These are phyloP conservation scores for Oemleria cerasiformis DNA, from an alignment of 306 rosid genomes.

Conservation along the genomic window DNA sequence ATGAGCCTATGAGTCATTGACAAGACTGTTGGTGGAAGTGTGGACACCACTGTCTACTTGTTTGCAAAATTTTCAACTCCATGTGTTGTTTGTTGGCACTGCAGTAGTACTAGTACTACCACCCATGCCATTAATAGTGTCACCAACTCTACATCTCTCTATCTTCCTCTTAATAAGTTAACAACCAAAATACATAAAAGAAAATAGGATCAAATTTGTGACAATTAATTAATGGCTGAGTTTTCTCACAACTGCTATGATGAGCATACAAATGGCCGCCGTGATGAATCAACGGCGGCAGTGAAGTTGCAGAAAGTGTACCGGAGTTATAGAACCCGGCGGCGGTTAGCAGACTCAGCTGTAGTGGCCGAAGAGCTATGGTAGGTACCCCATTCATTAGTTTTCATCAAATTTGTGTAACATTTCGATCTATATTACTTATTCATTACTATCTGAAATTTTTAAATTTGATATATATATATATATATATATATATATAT, in stretches of 20 bases:
- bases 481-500: too few species aligned
- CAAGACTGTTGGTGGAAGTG: slow-evolving; percentile 8
- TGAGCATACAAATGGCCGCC: background rate
- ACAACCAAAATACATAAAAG: too few species aligned
- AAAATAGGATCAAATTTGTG: too few species aligned
- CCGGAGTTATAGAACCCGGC: slow-evolving; percentile 37
- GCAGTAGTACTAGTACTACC: background rate
- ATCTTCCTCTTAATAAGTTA: too few species aligned
- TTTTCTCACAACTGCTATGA: background rate
- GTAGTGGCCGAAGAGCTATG: slow-evolving; percentile 41
- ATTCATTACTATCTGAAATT: background rate
- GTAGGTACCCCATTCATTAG: background rate
- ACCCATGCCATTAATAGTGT: slow-evolving; percentile 25
- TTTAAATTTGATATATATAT: too few species aligned
- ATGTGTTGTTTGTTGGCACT: slow-evolving; percentile 13
- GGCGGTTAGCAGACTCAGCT: slow-evolving; percentile 43
- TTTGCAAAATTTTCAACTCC: background rate
- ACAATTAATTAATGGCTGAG: background rate
- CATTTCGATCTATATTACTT: background rate
- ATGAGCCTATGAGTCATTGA: background rate
- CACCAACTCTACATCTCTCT: background rate
- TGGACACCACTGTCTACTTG: slow-evolving; percentile 32
- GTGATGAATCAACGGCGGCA: slow-evolving; percentile 29
- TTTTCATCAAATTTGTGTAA: background rate
- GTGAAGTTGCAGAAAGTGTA: slow-evolving; percentile 49